Evolutionary conservation across 352 stramenopile species (phyloP).

Genomic region (Phytophthora meadii): DNA sequence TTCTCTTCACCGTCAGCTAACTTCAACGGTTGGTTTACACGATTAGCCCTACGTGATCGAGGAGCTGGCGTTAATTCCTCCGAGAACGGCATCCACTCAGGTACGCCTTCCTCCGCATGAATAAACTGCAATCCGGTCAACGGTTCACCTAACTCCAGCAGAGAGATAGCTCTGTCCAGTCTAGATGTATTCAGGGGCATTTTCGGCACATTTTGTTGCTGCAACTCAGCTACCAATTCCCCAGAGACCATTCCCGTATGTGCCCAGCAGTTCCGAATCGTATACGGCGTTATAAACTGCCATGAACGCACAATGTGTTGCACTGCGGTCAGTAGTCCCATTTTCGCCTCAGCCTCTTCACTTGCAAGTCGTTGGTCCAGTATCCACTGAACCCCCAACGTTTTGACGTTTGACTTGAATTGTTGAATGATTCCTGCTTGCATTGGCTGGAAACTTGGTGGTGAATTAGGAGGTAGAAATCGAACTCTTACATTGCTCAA

Average conservation of each 20-base stretch:
- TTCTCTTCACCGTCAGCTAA: background rate
- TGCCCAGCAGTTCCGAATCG: conserved; percentile 24
- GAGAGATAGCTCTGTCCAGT: conserved; percentile 14
- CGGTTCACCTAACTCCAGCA: conserved; percentile 11
- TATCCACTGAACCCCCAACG: conserved; percentile 26
- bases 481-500: conserved; percentile 22
- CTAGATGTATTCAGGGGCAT: conserved; percentile 9
- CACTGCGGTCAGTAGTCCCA: conserved; percentile 26
- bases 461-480: conserved; percentile 18
- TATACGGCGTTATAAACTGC: conserved; percentile 7
- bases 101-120: conserved; percentile 17
- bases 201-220: conserved; percentile 13
- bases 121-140: conserved; percentile 28
- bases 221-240: conserved; percentile 7
- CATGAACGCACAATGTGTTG: conserved; percentile 26
- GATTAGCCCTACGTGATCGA: conserved; percentile 13
- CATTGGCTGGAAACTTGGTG: conserved; percentile 21
- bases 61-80: conserved; percentile 18
- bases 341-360: conserved; percentile 6
- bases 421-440: conserved; percentile 23
- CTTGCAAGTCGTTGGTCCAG: conserved; percentile 20
- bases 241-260: conserved; percentile 26
- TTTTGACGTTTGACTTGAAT: conserved; percentile 26
- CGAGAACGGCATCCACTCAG: conserved; percentile 19
- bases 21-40: background rate